Evolutionary conservation across 345 rosid species (phyloP).

Genomic region (Murraya koenigii): DNA sequence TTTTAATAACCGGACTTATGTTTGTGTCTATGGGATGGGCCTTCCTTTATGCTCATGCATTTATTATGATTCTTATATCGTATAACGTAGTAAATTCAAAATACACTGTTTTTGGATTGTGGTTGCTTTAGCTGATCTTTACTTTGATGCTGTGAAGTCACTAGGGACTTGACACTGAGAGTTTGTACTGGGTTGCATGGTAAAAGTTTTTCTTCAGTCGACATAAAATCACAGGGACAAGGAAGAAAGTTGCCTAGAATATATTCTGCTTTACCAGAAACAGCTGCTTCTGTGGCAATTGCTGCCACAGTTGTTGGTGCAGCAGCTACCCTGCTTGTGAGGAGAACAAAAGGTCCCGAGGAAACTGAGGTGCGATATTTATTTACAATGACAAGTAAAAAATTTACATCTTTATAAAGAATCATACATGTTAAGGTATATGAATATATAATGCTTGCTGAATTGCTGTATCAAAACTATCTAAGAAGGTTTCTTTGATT

Average conservation of each 20-base stretch:
- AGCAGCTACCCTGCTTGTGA: conserved; percentile 73
- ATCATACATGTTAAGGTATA: background rate
- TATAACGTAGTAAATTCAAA: background rate
- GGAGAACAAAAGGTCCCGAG: conserved; percentile 51
- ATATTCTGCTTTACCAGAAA: conserved; percentile 58
- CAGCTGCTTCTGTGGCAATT: conserved; percentile 75
- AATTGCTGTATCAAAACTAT: background rate
- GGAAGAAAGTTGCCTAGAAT: conserved; percentile 26
- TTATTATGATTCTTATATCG: background rate
- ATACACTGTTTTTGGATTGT: background rate
- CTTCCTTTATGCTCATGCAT: background rate
- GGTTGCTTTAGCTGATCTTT: conserved; percentile 15
- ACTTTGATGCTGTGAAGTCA: conserved; percentile 28
- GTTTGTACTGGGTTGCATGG: conserved; percentile 10
- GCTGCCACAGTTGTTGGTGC: conserved; percentile 85
- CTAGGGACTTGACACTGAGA: conserved; percentile 27
- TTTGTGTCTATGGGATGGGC: background rate
- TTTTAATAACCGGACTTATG: background rate
- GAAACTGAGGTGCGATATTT: conserved; percentile 46
- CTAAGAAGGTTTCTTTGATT: background rate
- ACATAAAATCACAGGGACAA: conserved; percentile 25
- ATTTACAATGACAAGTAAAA: background rate
- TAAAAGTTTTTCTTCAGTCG: conserved; percentile 18
- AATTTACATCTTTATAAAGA: background rate
- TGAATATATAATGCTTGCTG: background rate